Percentiles rank a stretch among this genome's conserved stretches.
Conservation (phyloP, 306 rosid genomes). For the Pyrus bretschneideri region DNA sequence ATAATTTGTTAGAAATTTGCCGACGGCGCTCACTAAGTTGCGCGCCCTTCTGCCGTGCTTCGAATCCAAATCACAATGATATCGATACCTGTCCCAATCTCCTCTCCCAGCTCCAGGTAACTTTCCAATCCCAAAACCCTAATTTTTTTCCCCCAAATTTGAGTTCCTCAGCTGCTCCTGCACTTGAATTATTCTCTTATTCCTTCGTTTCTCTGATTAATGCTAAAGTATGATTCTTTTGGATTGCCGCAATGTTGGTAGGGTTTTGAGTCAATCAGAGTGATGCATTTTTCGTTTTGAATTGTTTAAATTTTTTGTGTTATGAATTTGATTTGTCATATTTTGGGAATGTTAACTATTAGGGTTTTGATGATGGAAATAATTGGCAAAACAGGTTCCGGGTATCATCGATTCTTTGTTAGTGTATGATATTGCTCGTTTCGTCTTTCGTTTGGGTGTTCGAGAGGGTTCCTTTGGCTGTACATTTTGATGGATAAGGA, state of each 20-base stretch:
- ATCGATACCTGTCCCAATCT: constrained; percentile 31
- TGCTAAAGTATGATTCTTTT: background rate
- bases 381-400: background rate
- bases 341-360: background rate
- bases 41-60: too few relatives aligned
- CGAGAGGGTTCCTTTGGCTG: background rate
- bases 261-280: background rate
- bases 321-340: background rate
- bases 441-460: background rate
- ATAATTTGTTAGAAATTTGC: background rate
- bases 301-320: background rate
- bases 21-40: too few relatives aligned
- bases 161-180: background rate
- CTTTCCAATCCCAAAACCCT: constrained; percentile 29
- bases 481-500: constrained; percentile 4
- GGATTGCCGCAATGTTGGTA: background rate
- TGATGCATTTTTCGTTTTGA: background rate
- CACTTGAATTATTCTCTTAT: background rate
- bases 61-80: constrained; percentile 32
- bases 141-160: constrained; percentile 8
- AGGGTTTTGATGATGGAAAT: background rate
- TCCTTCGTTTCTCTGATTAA: background rate
- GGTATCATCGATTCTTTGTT: background rate
- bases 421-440: background rate
- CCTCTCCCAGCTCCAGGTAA: constrained; percentile 81